phyloP scores from a whole-genome alignment of 306 rosid genomes.

The Crotalaria pallida region DNA sequence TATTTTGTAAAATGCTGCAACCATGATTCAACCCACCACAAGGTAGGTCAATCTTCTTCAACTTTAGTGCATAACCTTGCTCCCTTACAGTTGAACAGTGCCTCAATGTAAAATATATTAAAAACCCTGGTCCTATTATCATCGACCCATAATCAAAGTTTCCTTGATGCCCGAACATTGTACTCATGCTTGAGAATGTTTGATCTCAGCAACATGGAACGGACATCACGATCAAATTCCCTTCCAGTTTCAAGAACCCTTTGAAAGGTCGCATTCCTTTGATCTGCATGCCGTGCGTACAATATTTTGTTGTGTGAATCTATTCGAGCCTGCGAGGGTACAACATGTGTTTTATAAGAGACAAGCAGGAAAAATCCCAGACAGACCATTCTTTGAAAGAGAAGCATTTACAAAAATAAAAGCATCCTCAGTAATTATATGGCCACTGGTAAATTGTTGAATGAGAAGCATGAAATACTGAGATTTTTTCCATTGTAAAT shows the following conservation, averaged over 20 bases:
- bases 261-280: slow-evolving; percentile 93
- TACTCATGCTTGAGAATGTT: slow-evolving; percentile 85
- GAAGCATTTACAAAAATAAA: neutral
- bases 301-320: slow-evolving; percentile 97
- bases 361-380: neutral
- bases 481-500: neutral
- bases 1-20: slow-evolving; percentile 22
- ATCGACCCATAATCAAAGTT: slow-evolving; percentile 41
- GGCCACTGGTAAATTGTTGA: neutral
- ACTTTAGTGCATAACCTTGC: slow-evolving; percentile 9
- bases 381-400: neutral
- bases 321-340: slow-evolving; percentile 78
- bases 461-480: neutral
- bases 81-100: slow-evolving; percentile 8
- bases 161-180: slow-evolving; percentile 59
- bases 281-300: slow-evolving; percentile 96
- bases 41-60: slow-evolving; percentile 1
- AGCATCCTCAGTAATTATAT: neutral
- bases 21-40: slow-evolving; percentile 26
- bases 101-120: neutral
- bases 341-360: slow-evolving; percentile 10
- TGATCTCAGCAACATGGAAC: slow-evolving; percentile 84
- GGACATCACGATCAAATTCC: slow-evolving; percentile 79
- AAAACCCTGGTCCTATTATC: slow-evolving; percentile 17
- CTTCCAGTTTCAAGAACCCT: slow-evolving; percentile 81